These are phyloP conservation scores for Suillus discolor DNA, from an alignment of 768 basidiomycete genomes.

Conservation along the genomic window DNA sequence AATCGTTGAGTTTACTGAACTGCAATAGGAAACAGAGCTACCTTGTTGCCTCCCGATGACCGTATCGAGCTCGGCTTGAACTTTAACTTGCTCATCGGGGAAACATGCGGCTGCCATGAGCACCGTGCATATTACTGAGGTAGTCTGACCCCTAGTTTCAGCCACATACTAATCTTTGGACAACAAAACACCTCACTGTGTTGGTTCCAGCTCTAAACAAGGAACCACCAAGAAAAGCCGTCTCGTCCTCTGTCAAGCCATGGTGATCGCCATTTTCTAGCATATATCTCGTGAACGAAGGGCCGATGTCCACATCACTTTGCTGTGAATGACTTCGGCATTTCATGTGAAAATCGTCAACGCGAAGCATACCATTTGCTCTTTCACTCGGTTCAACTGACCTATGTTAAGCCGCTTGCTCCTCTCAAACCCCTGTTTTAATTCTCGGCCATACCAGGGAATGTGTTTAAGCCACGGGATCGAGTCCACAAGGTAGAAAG, in stretches of 20 bases:
- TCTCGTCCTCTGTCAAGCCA: background rate
- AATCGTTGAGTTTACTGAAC: background rate
- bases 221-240: background rate
- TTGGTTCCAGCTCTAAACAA: background rate
- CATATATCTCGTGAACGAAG: background rate
- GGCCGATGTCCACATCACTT: background rate
- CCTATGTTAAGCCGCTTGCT: background rate
- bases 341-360: background rate
- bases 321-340: background rate
- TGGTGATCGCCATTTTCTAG: background rate
- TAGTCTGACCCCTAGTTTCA: background rate
- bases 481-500: background rate
- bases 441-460: background rate
- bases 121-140: background rate
- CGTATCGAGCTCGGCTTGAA: background rate
- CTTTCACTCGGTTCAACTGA: background rate
- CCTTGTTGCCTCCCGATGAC: background rate
- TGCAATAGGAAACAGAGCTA: background rate
- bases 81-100: background rate
- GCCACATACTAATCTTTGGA: background rate
- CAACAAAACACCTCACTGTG: background rate
- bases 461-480: background rate
- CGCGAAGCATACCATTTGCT: background rate
- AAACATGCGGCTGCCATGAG: conserved; percentile 4
- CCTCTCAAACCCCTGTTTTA: background rate